Conservation (phyloP, 768 basidiomycete species). For the Mycena crocata region DNA sequence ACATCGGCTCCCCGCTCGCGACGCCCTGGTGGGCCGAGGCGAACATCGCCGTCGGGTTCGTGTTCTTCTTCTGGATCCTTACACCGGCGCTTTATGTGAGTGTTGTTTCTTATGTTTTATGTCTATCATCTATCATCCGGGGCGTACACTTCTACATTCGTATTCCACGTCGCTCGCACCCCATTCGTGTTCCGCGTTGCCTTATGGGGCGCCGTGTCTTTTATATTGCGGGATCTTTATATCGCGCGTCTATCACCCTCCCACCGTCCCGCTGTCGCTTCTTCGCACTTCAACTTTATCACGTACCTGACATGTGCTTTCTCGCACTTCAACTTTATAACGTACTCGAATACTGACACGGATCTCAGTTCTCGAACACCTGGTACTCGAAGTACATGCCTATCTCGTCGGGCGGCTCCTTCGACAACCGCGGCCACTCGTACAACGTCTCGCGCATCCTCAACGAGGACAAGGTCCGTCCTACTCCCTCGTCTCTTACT, state of each 20-base stretch:
- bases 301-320: no score
- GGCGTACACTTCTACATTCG: no score
- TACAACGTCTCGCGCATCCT: slow-evolving; percentile 75
- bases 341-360: no score
- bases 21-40: slow-evolving; percentile 52
- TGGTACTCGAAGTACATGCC: slow-evolving; percentile 71
- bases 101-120: slow-evolving; percentile 44
- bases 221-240: neutral
- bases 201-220: neutral
- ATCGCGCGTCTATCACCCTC: no score
- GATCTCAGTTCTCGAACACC: slow-evolving; percentile 69
- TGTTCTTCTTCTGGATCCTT: slow-evolving; percentile 57
- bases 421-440: slow-evolving; percentile 66
- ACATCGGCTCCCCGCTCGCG: slow-evolving; percentile 52
- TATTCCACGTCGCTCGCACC: no score
- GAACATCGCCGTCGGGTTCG: slow-evolving; percentile 48
- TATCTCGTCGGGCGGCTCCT: slow-evolving; percentile 74
- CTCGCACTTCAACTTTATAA: no score
- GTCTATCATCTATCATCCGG: neutral
- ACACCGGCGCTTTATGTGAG: slow-evolving; percentile 35
- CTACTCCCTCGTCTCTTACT: no score
- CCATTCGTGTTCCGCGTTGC: neutral
- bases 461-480: slow-evolving; percentile 52
- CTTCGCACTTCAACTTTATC: no score
- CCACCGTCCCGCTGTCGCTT: no score